Evolutionary conservation across 1,139 yeast species (phyloP), one percentile per base, ranked within the genome.

Genomic region (Kodamaea suecica): DNA sequence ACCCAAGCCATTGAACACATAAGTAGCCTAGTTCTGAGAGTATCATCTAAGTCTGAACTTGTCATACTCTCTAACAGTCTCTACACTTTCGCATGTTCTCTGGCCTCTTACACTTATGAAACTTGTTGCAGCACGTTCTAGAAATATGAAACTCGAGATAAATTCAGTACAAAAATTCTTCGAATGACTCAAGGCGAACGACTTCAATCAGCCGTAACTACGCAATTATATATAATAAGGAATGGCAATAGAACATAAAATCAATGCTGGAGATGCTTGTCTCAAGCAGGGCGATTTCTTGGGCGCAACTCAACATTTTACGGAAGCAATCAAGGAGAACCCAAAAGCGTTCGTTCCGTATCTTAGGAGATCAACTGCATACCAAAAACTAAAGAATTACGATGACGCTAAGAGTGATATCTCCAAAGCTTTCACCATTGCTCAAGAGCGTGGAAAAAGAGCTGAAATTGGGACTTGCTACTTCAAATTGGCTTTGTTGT

Each of bases 381-480:
- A 73, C 40, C 80, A 77, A 41, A 74, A 84, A 44, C 51, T 72
- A 40, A 72, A 66, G 46, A 62, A 71, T 43, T 61, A 57, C 50
- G 72, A 73, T 23, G 58, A 62, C 25, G 79, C 92, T 31, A 56
- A 75, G 35, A 59, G 61, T 3, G 79, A 75, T 42, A 66, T 85
- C 14, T 67, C 74, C 7, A 54, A 58, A 17, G 92, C 94, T 0
- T 66, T 78, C 26, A 54, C 60, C 1, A 50, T 75, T 19, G 88
- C 94, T 0, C 57, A 61, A 26, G 59, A 56, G 4, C 58, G 76
- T 30, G 81, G 80, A 0, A 73, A 67, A 36, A 61, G 80, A 39
- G 61, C 63, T 3, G 72, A 71, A n/a, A 64, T 81, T 27, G 84
- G 78, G 0, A 61, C 69, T 20, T 77, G 82, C 17, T 74, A 81